Conservation (phyloP, 148 eudicot species). For the Cornus controversa region DNA sequence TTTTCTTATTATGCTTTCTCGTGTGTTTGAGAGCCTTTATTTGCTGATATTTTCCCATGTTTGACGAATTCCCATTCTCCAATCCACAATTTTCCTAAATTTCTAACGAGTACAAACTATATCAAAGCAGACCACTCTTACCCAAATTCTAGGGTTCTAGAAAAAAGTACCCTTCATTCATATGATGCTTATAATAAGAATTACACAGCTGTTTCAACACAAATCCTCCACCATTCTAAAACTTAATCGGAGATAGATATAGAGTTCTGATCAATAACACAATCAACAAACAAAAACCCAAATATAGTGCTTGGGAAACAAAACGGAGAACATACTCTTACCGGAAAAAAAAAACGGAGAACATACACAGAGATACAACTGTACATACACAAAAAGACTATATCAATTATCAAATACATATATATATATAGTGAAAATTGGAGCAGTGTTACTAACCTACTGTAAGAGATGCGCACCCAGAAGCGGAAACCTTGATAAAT, state of each 20-base stretch:
- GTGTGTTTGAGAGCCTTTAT: not conserved
- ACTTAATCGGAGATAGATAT: not conserved
- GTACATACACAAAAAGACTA: not conserved
- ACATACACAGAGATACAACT: too few species aligned
- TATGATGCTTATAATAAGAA: not conserved
- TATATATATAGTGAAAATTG: not conserved
- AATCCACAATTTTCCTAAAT: not conserved
- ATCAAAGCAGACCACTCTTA: not conserved
- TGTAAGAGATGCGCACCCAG: not conserved
- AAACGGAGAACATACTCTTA: too few species aligned
- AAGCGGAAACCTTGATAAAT: not conserved
- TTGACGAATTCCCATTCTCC: not conserved
- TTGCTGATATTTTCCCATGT: not conserved
- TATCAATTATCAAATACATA: too few species aligned
- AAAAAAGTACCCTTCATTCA: not conserved
- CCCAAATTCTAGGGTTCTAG: not conserved
- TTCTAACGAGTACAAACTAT: not conserved
- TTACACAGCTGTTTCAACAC: not conserved
- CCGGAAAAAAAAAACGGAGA: not conserved
- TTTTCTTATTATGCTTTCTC: not conserved
- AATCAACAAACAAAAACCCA: not conserved
- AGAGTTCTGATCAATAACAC: not conserved
- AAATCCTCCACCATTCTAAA: not conserved
- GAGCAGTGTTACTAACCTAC: constrained; percentile 1
- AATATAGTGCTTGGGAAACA: not conserved